Evolutionary conservation across 441 rosid genomes (phyloP), one percentile per base, ranked within the genome.

Genomic region (Viola pubescens): DNA sequence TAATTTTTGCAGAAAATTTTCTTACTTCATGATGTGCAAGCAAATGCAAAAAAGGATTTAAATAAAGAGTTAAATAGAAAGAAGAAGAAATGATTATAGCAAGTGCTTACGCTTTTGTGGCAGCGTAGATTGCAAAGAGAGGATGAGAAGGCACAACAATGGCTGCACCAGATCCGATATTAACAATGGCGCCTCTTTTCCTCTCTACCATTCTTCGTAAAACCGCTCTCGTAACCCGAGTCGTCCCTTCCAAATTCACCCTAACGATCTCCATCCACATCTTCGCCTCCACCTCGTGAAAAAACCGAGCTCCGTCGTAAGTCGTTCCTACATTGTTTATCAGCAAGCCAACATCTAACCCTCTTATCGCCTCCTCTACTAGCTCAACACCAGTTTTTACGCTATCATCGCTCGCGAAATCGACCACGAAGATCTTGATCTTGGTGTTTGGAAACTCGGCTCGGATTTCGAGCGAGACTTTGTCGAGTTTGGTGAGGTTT

Each of bases 71-170:
- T 48, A 56, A 37, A 5, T 12, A 9, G 8, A 44, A 55, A 54
- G 46, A n/a, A 26, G 2, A 19, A 4, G 3, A 52, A 5, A 7
- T 8, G 47, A 38, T n/a, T 13, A 42, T 10, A 11, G 3, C 12
- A 54, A 40, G 37, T 11, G 38, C 86, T 75, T 79, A 91, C 98
- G 88, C 88, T 85, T 91, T 91, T 13, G 98, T 83, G n/a, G 98
- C 95, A 34, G 86, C 94, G 63, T 91, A 91, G 46, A 87, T 68
- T 39, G 97, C 70, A 68, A 59, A 87, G 61, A 89, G 94, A 73
- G 97, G 97, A 79, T 87, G 91, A 4, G 97, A 85, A 71, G 98
- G 97, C n/a, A 89, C 84, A 41, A 85, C 91, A 66, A 73, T 69
- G 53, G 83, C 71, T 8, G 97, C 91, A 4, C 91, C 98, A 1